Percentiles rank a stretch among this genome's conserved stretches.
Evolutionary conservation across 202 grass and related monocot species (phyloP).

Genomic region (Schoenoplectus triqueter): DNA sequence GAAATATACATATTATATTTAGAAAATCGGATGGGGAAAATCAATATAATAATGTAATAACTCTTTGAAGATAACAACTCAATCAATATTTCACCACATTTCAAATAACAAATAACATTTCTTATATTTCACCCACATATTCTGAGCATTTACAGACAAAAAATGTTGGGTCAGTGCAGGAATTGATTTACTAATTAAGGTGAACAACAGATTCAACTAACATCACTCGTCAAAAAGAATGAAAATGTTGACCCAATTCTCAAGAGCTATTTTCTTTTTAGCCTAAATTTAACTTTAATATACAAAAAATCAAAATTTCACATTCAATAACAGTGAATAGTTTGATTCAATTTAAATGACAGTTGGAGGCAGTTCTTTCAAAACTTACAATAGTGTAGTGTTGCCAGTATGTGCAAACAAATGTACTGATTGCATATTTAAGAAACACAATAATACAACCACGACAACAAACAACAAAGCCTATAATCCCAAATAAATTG

Average conservation of each 20-base stretch:
- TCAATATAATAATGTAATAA: not conserved
- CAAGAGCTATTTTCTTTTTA: not conserved
- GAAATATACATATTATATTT: conserved; percentile 41
- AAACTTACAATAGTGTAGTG: not conserved
- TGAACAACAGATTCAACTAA: not conserved
- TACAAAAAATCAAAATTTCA: not conserved
- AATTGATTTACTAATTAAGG: not conserved
- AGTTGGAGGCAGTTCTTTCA: not conserved
- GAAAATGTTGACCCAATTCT: not conserved
- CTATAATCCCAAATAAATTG: too few species aligned
- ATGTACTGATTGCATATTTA: not conserved
- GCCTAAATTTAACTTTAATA: not conserved
- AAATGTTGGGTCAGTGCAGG: not conserved
- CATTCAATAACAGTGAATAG: not conserved
- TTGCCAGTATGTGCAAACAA: not conserved
- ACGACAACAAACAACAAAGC: not conserved
- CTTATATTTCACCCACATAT: not conserved
- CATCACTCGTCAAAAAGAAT: not conserved
- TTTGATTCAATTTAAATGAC: not conserved
- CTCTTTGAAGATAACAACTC: not conserved
- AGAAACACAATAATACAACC: not conserved
- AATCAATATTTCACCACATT: not conserved
- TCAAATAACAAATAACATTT: conserved; percentile 1
- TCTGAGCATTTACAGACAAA: not conserved
- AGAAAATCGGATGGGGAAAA: not conserved